Evolutionary conservation across 805 yeast genomes (phyloP), one percentile per base, ranked within the genome.

Genomic region (Teunomyces gatunensis): DNA sequence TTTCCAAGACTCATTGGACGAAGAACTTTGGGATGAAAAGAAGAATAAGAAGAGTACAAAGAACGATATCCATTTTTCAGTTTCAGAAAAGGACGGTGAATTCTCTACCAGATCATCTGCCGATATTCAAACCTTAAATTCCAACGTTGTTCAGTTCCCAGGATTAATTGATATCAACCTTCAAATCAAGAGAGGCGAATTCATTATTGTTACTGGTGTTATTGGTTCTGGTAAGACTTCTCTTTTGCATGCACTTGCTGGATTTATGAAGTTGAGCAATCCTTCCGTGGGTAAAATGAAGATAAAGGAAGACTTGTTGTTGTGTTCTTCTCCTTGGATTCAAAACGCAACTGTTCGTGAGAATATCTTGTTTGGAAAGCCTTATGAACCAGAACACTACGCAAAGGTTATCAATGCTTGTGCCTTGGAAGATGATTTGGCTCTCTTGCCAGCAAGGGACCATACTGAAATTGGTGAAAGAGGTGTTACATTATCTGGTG

Each of bases 141-240:
- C 40, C n/a, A 42, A 20, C 42, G 25, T 18, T 34, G 45, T 37
- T 33, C 47, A 49, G 21, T 72, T 70, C 55, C 61, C 62, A 10
- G 76, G 77, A 6, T 63, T 73, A 33, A 34, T 52, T 11, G 58
- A 72, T 45, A 56, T 73, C 35, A 64, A 66, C 50, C 59, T 73
- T 46, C 44, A 54, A 4, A 52, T 73, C 39, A 54, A 57, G 21
- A 55, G 51, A 35, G 64, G 64, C 17, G 76, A 72, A 50, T 73
- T 73, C 51, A 60, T 73, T 37, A 71, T 71, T 28, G 61, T 73
- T 23, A 71, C 76, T 17, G 78, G 78, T 25, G 61, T 63, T 37
- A 71, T 71, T 51, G 78, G 78, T 13, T 63, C 73, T 5, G 78
- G 78, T 43, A 73, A 73, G 53, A 58, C 76, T 1, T 69, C 77